Evolutionary conservation across 805 yeast species (phyloP).

Genomic region (Cyberlindnera meyerae): DNA sequence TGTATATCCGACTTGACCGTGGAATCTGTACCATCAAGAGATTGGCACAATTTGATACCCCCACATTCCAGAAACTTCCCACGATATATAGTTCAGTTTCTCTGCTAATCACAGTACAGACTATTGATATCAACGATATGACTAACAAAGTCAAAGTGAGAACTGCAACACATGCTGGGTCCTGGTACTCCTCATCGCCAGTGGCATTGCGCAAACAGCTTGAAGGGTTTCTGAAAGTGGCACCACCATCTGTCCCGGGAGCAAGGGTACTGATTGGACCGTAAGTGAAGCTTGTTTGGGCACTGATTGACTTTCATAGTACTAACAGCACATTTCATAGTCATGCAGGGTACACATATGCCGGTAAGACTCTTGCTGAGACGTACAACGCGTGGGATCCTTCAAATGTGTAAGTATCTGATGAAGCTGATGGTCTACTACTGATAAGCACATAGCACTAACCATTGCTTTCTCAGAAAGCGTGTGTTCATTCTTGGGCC

Average conservation of each 20-base stretch:
- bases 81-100: too few species aligned
- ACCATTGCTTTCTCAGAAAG: slow-evolving; percentile 28
- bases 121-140: too few species aligned
- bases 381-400: slow-evolving; percentile 71
- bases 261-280: slow-evolving; percentile 57
- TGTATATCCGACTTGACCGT: too few species aligned
- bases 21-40: too few species aligned
- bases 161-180: slow-evolving; percentile 71
- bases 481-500: slow-evolving; percentile 86
- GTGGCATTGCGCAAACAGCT: slow-evolving; percentile 45
- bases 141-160: too few species aligned
- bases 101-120: too few species aligned
- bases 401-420: slow-evolving; percentile 32
- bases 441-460: too few species aligned
- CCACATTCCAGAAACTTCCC: too few species aligned
- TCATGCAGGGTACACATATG: slow-evolving; percentile 89
- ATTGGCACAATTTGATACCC: too few species aligned
- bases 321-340: slow-evolving; percentile 26
- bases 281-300: too few species aligned
- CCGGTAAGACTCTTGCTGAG: slow-evolving; percentile 73
- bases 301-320: too few species aligned
- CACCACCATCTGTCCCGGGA: slow-evolving; percentile 30
- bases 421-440: too few species aligned
- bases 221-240: slow-evolving; percentile 38
- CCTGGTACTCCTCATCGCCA: slow-evolving; percentile 68